These are phyloP conservation scores for Claviceps pusilla DNA, from an alignment of 2,329 filamentous ascomycete species.

Conservation along the genomic window DNA sequence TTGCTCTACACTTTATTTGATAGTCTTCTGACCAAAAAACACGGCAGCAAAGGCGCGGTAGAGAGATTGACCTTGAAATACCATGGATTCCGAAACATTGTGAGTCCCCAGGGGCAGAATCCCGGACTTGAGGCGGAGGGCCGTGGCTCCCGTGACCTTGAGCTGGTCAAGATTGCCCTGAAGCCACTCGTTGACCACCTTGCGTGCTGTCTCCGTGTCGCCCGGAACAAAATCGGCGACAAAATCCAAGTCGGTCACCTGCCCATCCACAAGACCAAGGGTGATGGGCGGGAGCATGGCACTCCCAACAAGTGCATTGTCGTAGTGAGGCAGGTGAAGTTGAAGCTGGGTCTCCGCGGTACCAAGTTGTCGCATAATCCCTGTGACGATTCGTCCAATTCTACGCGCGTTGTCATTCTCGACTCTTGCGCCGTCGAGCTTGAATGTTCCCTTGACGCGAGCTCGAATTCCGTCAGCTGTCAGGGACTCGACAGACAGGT, in stretches of 20 bases:
- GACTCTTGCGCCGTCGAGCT: slow-evolving; percentile 65
- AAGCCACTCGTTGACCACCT: slow-evolving; percentile 77
- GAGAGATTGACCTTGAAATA: slow-evolving; percentile 71
- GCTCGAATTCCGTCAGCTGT: slow-evolving; percentile 64
- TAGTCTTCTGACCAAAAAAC: slow-evolving; percentile 44
- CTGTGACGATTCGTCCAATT: slow-evolving; percentile 64
- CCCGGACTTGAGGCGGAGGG: slow-evolving; percentile 63
- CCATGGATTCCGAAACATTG: slow-evolving; percentile 54
- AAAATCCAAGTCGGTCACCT: slow-evolving; percentile 65
- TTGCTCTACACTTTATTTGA: slow-evolving; percentile 15
- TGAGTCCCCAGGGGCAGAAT: slow-evolving; percentile 67
- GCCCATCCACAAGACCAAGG: slow-evolving; percentile 62
- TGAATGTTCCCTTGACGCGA: slow-evolving; percentile 68
- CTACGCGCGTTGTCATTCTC: slow-evolving; percentile 54
- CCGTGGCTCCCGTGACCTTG: slow-evolving; percentile 56
- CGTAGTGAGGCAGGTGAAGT: slow-evolving; percentile 73
- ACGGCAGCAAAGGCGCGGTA: slow-evolving; percentile 46
- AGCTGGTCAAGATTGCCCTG: slow-evolving; percentile 60
- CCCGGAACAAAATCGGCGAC: slow-evolving; percentile 62
- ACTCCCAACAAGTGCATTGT: slow-evolving; percentile 60
- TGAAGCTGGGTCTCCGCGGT: slow-evolving; percentile 57
- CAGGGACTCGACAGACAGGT: slow-evolving; percentile 72
- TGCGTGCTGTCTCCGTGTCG: slow-evolving; percentile 59
- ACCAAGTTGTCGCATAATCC: slow-evolving; percentile 63
- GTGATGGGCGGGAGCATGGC: slow-evolving; percentile 61